A percentile compares a stretch with the other conserved stretches of the same genome.
phyloP scores from a whole-genome alignment of 768 basidiomycete genomes.

The Pleurotus eryngii region DNA sequence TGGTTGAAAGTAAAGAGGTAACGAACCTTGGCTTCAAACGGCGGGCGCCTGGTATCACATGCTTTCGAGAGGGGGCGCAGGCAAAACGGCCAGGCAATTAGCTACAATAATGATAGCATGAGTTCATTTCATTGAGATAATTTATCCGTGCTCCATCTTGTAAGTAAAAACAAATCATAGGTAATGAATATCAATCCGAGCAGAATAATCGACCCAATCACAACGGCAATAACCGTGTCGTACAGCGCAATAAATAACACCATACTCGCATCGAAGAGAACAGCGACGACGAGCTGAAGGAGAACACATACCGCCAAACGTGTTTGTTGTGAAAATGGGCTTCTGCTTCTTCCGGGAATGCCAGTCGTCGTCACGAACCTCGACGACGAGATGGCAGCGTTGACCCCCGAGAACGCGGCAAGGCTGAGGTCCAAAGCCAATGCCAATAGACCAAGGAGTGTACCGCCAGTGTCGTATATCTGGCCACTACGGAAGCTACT shows the following conservation, averaged over 20 bases:
- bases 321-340: not conserved
- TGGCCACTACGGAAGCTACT: not conserved
- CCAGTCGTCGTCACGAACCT: not conserved
- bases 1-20: too few relatives aligned
- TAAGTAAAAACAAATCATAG: not conserved
- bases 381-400: not conserved
- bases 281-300: not conserved
- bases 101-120: too few relatives aligned
- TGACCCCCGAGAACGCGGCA: constrained; percentile 1
- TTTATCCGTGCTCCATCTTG: too few relatives aligned
- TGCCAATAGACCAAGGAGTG: not conserved
- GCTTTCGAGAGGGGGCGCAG: too few relatives aligned
- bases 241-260: not conserved
- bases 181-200: not conserved
- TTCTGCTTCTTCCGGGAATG: not conserved
- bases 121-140: too few relatives aligned
- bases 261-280: not conserved
- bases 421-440: not conserved
- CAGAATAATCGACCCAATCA: not conserved
- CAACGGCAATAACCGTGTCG: not conserved
- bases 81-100: too few relatives aligned
- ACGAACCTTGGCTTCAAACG: too few relatives aligned
- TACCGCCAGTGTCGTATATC: not conserved
- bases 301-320: not conserved
- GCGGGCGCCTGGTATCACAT: too few relatives aligned